Percentiles rank a stretch among this genome's conserved stretches.
Evolutionary conservation across 1,139 yeast genomes (phyloP).

Genomic region (Candida sanyaensis): DNA sequence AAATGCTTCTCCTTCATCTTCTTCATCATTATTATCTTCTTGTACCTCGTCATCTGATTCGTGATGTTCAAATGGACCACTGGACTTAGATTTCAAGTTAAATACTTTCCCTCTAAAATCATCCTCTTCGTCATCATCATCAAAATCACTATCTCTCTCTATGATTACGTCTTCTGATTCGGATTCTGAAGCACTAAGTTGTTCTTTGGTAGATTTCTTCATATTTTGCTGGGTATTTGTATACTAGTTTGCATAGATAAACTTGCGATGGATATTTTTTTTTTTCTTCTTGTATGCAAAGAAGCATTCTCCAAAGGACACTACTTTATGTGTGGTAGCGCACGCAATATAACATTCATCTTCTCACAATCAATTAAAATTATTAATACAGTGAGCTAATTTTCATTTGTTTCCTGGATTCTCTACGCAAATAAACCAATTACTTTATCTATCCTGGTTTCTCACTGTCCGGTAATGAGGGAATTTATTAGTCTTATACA

Average conservation of each 20-base stretch:
- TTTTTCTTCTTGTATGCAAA: not conserved
- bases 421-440: too few relatives aligned
- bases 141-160: slow-evolving; percentile 9
- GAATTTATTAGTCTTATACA: too few relatives aligned
- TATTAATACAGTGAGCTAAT: too few relatives aligned
- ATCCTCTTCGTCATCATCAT: slow-evolving; percentile 19
- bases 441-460: too few relatives aligned
- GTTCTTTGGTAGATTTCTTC: not conserved
- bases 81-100: slow-evolving; percentile 5
- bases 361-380: too few relatives aligned
- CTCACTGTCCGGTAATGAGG: too few relatives aligned
- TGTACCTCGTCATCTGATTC: slow-evolving; percentile 35
- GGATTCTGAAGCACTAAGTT: not conserved
- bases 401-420: too few relatives aligned
- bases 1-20: slow-evolving; percentile 12
- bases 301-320: too few relatives aligned
- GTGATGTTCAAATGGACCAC: not conserved
- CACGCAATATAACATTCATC: too few relatives aligned
- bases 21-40: slow-evolving; percentile 9
- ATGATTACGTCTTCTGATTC: not conserved
- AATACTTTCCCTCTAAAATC: slow-evolving; percentile 24
- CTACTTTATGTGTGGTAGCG: too few relatives aligned
- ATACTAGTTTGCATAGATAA: not conserved
- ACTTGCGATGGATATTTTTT: slow-evolving; percentile 1
- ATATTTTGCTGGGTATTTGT: not conserved